A percentile compares a stretch with the other conserved stretches of the same genome.
Evolutionary conservation across 306 rosid species (phyloP).

Genomic region (Cucurbita ficifolia): DNA sequence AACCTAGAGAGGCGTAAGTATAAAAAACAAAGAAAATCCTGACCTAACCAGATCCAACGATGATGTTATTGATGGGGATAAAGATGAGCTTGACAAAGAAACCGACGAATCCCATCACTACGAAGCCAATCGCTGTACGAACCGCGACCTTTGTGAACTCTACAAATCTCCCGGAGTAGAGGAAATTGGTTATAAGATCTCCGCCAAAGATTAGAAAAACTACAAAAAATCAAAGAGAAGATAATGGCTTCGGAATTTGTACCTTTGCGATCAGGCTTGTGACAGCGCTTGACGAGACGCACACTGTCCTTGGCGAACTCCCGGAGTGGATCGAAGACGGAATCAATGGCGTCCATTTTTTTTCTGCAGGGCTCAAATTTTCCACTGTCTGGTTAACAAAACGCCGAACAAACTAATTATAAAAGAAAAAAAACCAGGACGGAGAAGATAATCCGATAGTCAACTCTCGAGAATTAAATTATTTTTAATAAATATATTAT

Average conservation of each 20-base stretch:
- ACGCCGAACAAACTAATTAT: not conserved
- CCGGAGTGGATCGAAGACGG: conserved; percentile 56
- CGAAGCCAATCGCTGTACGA: conserved; percentile 70
- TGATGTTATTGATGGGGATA: conserved; percentile 50
- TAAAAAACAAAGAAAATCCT: not conserved
- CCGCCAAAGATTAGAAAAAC: too few species aligned
- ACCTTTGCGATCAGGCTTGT: conserved; percentile 73
- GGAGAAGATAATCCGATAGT: not conserved
- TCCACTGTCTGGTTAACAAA: not conserved
- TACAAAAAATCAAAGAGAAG: not conserved
- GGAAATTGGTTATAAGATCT: not conserved
- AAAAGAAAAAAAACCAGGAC: not conserved
- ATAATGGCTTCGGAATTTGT: not conserved
- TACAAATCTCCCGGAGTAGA: not conserved
- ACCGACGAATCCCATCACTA: conserved; percentile 61
- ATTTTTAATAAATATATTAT: too few species aligned
- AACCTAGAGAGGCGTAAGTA: not conserved
- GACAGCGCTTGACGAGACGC: conserved; percentile 63
- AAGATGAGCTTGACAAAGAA: conserved; percentile 7
- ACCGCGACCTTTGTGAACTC: conserved; percentile 69
- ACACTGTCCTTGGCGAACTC: conserved; percentile 63
- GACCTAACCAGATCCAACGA: conserved; percentile 65
- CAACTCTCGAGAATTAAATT: not conserved
- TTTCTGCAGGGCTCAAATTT: not conserved
- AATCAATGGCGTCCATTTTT: conserved; percentile 56